Percentiles rank a stretch among this genome's conserved stretches.
These are phyloP conservation scores for Nitzschia palea DNA, from an alignment of 108 stramenopile species.

Conservation along the genomic window DNA sequence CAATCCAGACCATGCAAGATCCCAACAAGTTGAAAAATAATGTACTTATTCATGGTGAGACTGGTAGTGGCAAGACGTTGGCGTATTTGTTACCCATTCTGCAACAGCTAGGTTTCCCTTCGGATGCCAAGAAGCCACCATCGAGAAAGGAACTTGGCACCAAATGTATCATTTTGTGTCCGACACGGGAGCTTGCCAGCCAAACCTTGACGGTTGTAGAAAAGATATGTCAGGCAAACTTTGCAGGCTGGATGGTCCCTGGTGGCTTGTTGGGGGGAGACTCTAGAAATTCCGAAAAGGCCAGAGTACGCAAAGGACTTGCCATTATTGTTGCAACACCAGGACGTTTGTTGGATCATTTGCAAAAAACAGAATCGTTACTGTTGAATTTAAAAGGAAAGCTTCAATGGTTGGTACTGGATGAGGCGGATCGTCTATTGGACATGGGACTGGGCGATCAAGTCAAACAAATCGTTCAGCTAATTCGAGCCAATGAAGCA, in stretches of 20 bases:
- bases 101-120: conserved; percentile 46
- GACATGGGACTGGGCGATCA: conserved; percentile 94
- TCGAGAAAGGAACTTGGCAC: conserved; percentile 56
- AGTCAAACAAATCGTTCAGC: conserved; percentile 83
- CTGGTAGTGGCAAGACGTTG: conserved; percentile 90
- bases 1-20: conserved; percentile 32
- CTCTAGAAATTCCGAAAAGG: conserved; percentile 95
- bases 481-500: conserved; percentile 71
- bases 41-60: conserved; percentile 88
- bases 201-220: conserved; percentile 77
- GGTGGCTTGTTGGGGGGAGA: conserved; percentile 92
- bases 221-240: conserved; percentile 57
- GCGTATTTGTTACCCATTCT: conserved; percentile 86
- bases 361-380: conserved; percentile 84
- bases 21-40: conserved; percentile 40
- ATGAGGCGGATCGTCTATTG: conserved; percentile 94
- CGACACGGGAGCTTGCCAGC: conserved; percentile 91
- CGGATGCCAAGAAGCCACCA: background rate
- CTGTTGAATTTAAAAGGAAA: conserved; percentile 59
- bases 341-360: conserved; percentile 94
- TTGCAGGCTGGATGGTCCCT: conserved; percentile 83
- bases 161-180: conserved; percentile 80
- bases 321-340: conserved; percentile 95
- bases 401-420: conserved; percentile 88
- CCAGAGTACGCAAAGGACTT: conserved; percentile 91